Conservation (phyloP, 306 rosid genomes). For the Trifolium dubium region DNA sequence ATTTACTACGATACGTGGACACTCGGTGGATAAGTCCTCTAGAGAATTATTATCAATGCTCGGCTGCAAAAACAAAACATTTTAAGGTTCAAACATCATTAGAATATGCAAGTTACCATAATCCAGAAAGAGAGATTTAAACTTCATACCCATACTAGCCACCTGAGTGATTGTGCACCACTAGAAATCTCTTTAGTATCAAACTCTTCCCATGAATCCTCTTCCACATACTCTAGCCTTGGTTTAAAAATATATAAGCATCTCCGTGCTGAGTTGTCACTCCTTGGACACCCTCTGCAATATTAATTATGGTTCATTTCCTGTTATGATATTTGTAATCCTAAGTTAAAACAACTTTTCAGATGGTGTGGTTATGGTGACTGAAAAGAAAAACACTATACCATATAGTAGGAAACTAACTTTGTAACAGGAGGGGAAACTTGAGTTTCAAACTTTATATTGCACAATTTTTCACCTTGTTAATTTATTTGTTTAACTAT, state of each 20-base stretch:
- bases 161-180: constrained; percentile 75
- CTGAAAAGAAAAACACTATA: constrained; percentile 1
- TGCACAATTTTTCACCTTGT: not conserved
- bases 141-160: constrained; percentile 88
- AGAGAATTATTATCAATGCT: constrained; percentile 67
- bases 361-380: constrained; percentile 17
- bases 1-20: constrained; percentile 80
- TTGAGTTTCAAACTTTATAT: not conserved
- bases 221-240: constrained; percentile 67
- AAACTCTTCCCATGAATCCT: constrained; percentile 96
- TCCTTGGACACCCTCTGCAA: constrained; percentile 94
- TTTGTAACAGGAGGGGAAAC: not conserved
- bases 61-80: constrained; percentile 59
- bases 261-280: constrained; percentile 71
- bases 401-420: not conserved
- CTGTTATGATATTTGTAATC: constrained; percentile 65
- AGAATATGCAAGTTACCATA: constrained; percentile 14
- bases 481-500: not conserved
- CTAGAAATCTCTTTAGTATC: constrained; percentile 63
- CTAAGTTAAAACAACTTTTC: constrained; percentile 50
- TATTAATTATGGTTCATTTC: constrained; percentile 67
- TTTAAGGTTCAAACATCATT: constrained; percentile 3
- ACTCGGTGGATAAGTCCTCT: constrained; percentile 66
- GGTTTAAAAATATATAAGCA: constrained; percentile 86
- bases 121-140: constrained; percentile 18